Conservation (phyloP, 2,329 filamentous ascomycete species). For the Aspergillus sp. region DNA sequence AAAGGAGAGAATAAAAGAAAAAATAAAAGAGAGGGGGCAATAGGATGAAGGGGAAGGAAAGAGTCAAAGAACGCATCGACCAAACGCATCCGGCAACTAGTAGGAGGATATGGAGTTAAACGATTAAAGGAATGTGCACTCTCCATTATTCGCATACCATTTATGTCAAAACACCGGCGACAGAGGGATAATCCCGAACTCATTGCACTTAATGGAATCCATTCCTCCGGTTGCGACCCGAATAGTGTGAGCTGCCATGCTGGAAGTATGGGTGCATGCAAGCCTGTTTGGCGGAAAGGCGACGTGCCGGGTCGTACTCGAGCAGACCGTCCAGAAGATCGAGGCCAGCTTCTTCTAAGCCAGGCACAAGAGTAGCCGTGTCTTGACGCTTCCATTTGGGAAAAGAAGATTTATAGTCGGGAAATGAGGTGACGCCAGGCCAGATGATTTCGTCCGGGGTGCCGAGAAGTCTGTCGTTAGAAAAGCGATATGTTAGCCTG, state of each 20-base stretch:
- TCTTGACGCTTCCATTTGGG: constrained; percentile 78
- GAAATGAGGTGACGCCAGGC: constrained; percentile 90
- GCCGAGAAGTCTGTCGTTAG: constrained; percentile 55
- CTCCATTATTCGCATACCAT: no score
- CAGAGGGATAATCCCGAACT: not conserved
- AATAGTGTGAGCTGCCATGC: constrained; percentile 42
- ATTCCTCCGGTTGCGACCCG: constrained; percentile 34
- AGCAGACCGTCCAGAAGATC: constrained; percentile 58
- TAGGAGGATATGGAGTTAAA: not conserved
- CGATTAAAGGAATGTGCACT: constrained; percentile 1
- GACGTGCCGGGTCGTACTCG: constrained; percentile 76
- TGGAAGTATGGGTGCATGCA: constrained; percentile 77
- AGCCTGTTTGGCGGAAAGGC: constrained; percentile 82
- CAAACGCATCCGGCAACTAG: not conserved
- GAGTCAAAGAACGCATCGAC: not conserved
- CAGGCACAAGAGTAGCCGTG: constrained; percentile 57
- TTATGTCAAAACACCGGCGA: no score
- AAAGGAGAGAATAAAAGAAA: constrained; percentile 18
- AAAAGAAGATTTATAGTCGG: constrained; percentile 86
- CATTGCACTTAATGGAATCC: constrained; percentile 29
- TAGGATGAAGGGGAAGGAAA: constrained; percentile 5
- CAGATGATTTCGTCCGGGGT: constrained; percentile 74
- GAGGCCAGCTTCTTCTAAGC: constrained; percentile 56
- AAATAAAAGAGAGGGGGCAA: constrained; percentile 8
- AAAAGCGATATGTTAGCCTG: constrained; percentile 11